phyloP scores from a whole-genome alignment of 2,329 filamentous ascomycete genomes.

The Amylocarpus encephaloides region DNA sequence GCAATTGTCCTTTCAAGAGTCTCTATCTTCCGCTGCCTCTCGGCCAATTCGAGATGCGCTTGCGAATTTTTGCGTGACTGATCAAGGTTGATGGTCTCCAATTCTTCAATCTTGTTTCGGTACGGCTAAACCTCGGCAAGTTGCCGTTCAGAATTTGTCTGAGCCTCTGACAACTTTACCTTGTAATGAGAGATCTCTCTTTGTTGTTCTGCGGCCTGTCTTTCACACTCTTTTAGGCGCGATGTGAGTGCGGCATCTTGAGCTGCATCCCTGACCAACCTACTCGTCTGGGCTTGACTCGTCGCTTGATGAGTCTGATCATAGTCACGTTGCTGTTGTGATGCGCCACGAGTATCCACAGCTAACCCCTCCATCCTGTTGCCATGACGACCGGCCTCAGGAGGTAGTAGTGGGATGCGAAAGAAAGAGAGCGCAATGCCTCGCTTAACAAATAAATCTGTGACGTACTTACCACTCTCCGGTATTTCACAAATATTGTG shows the following conservation, averaged over 20 bases:
- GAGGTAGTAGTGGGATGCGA: conserved; percentile 8
- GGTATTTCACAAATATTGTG: conserved; percentile 11
- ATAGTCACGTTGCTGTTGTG: conserved; percentile 7
- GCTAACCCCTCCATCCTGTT: conserved; percentile 4
- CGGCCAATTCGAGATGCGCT: conserved; percentile 9
- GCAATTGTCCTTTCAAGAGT: conserved; percentile 14
- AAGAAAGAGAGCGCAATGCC: conserved; percentile 8
- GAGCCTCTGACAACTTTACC: conserved; percentile 7
- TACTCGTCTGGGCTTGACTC: conserved; percentile 10
- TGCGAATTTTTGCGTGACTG: conserved; percentile 6
- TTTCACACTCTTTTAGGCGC: conserved; percentile 12
- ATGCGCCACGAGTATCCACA: conserved; percentile 1
- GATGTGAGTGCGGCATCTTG: conserved; percentile 10
- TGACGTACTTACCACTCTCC: conserved; percentile 11
- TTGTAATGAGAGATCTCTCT: conserved; percentile 8
- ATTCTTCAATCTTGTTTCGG: conserved; percentile 9
- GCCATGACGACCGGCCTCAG: conserved; percentile 5
- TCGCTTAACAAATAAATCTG: conserved; percentile 11
- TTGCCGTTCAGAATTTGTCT: conserved; percentile 7
- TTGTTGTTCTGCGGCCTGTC: conserved; percentile 9
- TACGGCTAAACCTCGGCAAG: conserved; percentile 6
- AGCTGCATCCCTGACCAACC: conserved; percentile 10
- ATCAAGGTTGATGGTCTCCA: conserved; percentile 8
- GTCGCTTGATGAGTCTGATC: conserved; percentile 7
- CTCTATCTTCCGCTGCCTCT: conserved; percentile 11